Evolutionary conservation across 345 rosid species (phyloP).

Genomic region (Brassica juncea): DNA sequence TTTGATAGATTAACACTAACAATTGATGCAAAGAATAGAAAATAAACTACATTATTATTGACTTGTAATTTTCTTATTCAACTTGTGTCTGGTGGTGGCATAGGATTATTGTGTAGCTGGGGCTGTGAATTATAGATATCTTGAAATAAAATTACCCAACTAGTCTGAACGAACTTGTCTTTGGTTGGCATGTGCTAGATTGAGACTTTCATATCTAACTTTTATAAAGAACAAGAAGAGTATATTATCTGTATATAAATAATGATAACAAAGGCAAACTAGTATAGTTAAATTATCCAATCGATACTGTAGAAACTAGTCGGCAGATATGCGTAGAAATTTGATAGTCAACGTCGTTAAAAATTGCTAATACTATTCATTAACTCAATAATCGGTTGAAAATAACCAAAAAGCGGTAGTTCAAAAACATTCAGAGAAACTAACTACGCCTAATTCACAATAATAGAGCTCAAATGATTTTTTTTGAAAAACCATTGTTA

Average conservation of each 20-base stretch:
- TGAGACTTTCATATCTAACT: background rate
- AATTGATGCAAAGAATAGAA: background rate
- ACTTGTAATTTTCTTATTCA: background rate
- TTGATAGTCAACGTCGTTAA: slow-evolving; percentile 3
- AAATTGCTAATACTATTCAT: background rate
- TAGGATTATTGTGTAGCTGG: slow-evolving; percentile 14
- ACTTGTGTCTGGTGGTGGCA: slow-evolving; percentile 17
- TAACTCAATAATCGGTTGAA: background rate
- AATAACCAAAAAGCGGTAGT: background rate
- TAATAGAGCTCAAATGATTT: no score
- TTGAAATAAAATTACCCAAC: slow-evolving; percentile 5
- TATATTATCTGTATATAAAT: background rate
- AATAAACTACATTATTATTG: background rate
- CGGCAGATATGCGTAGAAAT: slow-evolving; percentile 3
- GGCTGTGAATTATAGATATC: slow-evolving; percentile 13
- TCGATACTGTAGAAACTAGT: background rate
- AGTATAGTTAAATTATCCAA: background rate
- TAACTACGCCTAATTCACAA: background rate
- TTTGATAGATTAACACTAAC: background rate
- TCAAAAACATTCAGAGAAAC: background rate
- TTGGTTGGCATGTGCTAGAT: slow-evolving; percentile 19
- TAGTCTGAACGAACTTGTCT: slow-evolving; percentile 5
- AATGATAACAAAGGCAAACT: background rate
- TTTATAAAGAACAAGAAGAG: background rate
- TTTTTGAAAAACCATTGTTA: no score